Conservation (phyloP, 176 grass and related monocot species). For the Melocanna baccifera region DNA sequence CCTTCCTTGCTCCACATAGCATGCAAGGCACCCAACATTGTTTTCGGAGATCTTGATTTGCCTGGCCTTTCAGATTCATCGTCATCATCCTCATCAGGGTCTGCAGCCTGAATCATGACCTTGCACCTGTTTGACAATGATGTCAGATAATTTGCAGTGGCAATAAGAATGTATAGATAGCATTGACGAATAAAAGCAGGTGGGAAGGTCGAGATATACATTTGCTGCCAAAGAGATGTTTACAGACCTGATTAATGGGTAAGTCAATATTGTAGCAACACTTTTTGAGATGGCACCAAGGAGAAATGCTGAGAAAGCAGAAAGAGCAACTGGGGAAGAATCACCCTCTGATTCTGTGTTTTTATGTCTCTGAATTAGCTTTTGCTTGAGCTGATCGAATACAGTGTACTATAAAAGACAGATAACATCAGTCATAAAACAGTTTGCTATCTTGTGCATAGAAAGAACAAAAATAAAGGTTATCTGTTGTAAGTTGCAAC, state of each 20-base stretch:
- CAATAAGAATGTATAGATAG: neutral
- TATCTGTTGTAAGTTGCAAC: neutral
- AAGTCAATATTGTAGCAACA: slow-evolving; percentile 79
- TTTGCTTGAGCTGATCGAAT: slow-evolving; percentile 94
- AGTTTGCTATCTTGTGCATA: neutral
- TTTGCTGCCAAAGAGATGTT: slow-evolving; percentile 13
- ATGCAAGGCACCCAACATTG: slow-evolving; percentile 66
- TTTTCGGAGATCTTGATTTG: slow-evolving; percentile 56
- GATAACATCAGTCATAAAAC: neutral
- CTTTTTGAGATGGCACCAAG: slow-evolving; percentile 89
- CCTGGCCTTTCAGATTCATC: slow-evolving; percentile 35
- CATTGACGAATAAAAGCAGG: slow-evolving; percentile 20
- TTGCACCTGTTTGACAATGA: slow-evolving; percentile 64
- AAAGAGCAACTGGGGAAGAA: slow-evolving; percentile 70
- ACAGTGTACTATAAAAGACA: slow-evolving; percentile 73
- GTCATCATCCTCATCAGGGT: slow-evolving; percentile 46
- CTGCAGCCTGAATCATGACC: slow-evolving; percentile 89
- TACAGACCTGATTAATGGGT: slow-evolving; percentile 84
- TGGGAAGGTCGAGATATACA: neutral
- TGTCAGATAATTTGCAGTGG: neutral
- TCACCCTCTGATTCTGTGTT: slow-evolving; percentile 23
- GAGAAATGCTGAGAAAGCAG: slow-evolving; percentile 78
- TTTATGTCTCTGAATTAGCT: slow-evolving; percentile 49
- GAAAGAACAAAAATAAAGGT: neutral
- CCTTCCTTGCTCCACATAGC: slow-evolving; percentile 93